Percentiles rank a stretch among this genome's conserved stretches.
These are phyloP conservation scores for Hevea brasiliensis DNA, from an alignment of 345 rosid genomes.

Conservation along the genomic window DNA sequence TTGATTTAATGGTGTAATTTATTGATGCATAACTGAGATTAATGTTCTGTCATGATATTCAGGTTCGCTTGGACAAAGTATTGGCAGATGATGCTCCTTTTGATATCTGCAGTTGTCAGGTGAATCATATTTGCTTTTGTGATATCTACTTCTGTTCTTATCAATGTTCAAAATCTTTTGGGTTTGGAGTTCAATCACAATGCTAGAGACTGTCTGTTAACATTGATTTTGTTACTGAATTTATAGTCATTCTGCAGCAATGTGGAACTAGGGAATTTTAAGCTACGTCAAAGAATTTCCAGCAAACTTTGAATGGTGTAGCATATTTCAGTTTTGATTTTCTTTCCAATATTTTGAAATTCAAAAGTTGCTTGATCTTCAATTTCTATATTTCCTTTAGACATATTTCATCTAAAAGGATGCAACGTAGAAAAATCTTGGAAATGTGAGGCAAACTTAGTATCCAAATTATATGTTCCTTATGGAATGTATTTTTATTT, in stretches of 20 bases:
- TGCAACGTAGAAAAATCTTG: neutral
- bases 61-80: conserved; percentile 84
- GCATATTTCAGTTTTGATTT: neutral
- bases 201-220: neutral
- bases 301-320: neutral
- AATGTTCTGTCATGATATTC: conserved; percentile 27
- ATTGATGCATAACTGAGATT: neutral
- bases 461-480: neutral
- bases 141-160: neutral
- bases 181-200: neutral
- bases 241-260: neutral
- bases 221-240: neutral
- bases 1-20: neutral
- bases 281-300: neutral
- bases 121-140: conserved; percentile 25
- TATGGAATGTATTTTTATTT: neutral
- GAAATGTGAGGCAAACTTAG: neutral
- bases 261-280: neutral
- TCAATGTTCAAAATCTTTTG: neutral
- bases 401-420: neutral
- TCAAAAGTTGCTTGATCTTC: neutral
- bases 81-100: conserved; percentile 92
- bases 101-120: conserved; percentile 98
- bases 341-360: neutral
- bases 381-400: neutral